These are phyloP conservation scores for Turnera subulata DNA, from an alignment of 345 rosid species.

Conservation along the genomic window DNA sequence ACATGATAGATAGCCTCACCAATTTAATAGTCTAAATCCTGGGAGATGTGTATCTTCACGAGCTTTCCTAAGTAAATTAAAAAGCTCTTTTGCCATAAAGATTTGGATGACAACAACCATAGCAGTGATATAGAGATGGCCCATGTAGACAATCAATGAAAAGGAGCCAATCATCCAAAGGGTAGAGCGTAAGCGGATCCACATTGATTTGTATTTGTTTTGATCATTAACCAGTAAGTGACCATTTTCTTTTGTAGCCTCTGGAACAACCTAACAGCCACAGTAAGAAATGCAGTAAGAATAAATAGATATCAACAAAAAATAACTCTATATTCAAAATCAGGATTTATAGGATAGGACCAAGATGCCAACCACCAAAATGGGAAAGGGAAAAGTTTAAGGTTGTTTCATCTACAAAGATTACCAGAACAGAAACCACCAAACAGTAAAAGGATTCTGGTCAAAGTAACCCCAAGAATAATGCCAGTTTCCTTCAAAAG, in stretches of 20 bases:
- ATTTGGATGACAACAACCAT: conserved; percentile 96
- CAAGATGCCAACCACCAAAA: too few species aligned
- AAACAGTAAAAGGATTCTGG: too few species aligned
- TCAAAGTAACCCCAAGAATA: too few species aligned
- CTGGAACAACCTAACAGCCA: conserved; percentile 46
- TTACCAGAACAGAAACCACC: too few species aligned
- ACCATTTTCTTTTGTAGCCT: conserved; percentile 55
- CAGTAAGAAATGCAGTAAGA: background rate
- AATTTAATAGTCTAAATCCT: conserved; percentile 75
- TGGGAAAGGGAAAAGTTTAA: too few species aligned
- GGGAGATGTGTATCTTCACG: conserved; percentile 87
- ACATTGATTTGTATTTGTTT: conserved; percentile 73
- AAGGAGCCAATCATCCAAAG: conserved; percentile 96
- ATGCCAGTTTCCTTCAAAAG: background rate
- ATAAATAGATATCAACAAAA: background rate
- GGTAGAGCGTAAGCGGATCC: conserved; percentile 69
- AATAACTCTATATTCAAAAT: background rate
- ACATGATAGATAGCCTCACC: conserved; percentile 36
- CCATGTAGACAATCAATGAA: conserved; percentile 78
- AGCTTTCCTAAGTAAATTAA: conserved; percentile 76
- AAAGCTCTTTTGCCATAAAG: conserved; percentile 86
- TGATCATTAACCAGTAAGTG: conserved; percentile 64
- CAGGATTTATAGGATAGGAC: background rate
- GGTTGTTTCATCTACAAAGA: too few species aligned
- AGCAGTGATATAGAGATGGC: conserved; percentile 93